Evolutionary conservation across 2,329 filamentous ascomycete species (phyloP).

Genomic region (Metarhizium brunneum): DNA sequence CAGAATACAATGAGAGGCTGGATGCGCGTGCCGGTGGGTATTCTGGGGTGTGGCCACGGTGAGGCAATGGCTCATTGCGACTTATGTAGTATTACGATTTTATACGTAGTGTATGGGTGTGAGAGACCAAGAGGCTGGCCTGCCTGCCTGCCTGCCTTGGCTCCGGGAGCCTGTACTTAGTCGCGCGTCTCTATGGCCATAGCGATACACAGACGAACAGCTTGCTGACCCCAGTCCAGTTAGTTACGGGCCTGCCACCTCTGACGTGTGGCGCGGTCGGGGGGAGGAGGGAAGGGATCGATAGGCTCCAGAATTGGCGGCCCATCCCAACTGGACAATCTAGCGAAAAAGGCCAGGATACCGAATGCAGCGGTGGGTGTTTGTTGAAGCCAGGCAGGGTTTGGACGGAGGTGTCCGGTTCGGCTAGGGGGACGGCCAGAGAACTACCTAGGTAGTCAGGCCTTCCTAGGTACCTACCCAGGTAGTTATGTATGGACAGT

Average conservation of each 20-base stretch:
- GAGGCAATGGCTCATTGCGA: background rate
- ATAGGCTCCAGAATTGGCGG: slow-evolving; percentile 10
- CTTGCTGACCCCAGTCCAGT: slow-evolving; percentile 10
- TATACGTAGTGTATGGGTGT: background rate
- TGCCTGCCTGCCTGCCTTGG: background rate
- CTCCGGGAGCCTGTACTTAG: background rate
- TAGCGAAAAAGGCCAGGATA: background rate
- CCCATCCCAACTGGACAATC: slow-evolving; percentile 3
- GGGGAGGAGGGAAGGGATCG: slow-evolving; percentile 19
- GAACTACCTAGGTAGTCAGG: background rate
- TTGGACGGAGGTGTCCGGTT: slow-evolving; percentile 4
- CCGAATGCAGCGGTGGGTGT: background rate
- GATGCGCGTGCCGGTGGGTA: background rate
- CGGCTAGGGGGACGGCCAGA: background rate
- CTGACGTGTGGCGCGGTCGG: slow-evolving; percentile 14
- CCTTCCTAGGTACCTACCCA: too few species aligned
- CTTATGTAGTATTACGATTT: background rate
- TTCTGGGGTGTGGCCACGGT: background rate
- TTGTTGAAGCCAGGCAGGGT: background rate
- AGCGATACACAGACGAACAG: background rate
- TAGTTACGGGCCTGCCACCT: background rate
- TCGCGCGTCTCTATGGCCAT: background rate
- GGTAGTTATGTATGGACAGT: too few species aligned
- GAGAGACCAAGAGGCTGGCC: background rate
- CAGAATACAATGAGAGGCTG: background rate